Evolutionary conservation across 1,284 basidiomycete species (phyloP).

Genomic region (Blastosporella zonata): DNA sequence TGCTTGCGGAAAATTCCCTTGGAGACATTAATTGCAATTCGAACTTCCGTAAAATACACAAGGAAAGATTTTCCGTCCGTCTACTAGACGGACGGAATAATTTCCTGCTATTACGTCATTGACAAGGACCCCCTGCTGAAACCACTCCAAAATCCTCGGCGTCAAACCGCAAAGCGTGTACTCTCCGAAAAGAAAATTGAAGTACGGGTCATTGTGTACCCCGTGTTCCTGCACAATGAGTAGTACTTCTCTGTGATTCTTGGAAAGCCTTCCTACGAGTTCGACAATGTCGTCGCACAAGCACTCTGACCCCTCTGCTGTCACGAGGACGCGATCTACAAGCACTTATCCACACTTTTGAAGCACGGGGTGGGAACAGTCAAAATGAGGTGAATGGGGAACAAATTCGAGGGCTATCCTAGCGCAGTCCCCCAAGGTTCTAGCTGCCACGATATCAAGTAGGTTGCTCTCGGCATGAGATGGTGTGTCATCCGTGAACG

Average conservation of each 20-base stretch:
- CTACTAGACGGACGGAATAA: too few relatives aligned
- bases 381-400: too few relatives aligned
- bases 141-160: constrained; percentile 20
- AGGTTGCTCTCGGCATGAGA: constrained; percentile 22
- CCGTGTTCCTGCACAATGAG: constrained; percentile 26
- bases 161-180: constrained; percentile 16
- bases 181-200: constrained; percentile 23
- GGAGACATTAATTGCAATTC: too few relatives aligned
- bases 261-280: constrained; percentile 17
- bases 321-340: constrained; percentile 25
- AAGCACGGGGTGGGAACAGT: too few relatives aligned
- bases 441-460: too few relatives aligned
- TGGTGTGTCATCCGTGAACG: constrained; percentile 19
- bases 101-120: too few relatives aligned
- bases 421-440: too few relatives aligned
- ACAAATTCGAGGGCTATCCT: too few relatives aligned
- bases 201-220: constrained; percentile 28
- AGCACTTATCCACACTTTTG: too few relatives aligned
- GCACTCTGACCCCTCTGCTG: constrained; percentile 25
- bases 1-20: too few relatives aligned
- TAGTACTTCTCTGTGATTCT: constrained; percentile 16
- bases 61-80: too few relatives aligned
- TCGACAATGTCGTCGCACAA: constrained; percentile 21
- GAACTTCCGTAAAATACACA: too few relatives aligned
- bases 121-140: constrained; percentile 1